phyloP scores from a whole-genome alignment of 257 asterid genomes.

The Solanum etuberosum region DNA sequence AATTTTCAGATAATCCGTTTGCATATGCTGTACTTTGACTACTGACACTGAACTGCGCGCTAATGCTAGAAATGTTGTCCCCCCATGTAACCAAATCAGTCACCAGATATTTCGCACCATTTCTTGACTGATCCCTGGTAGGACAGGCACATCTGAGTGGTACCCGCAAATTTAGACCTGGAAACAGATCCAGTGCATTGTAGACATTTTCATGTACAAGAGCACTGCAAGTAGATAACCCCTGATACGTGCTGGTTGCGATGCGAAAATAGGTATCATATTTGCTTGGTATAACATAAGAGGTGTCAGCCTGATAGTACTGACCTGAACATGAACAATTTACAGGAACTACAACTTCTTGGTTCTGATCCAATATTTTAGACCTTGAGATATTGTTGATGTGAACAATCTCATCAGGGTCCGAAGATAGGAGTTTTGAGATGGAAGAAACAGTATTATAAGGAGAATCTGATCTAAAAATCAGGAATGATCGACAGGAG shows the following conservation, averaged over 20 bases:
- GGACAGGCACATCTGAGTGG: slow-evolving; percentile 80
- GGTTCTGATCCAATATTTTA: slow-evolving; percentile 12
- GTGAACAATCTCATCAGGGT: slow-evolving; percentile 19
- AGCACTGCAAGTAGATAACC: slow-evolving; percentile 49
- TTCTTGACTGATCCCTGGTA: slow-evolving; percentile 21
- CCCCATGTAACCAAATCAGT: slow-evolving; percentile 33
- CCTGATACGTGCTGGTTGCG: slow-evolving; percentile 34
- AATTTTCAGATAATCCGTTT: slow-evolving; percentile 30
- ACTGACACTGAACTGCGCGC: slow-evolving; percentile 29
- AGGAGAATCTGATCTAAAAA: slow-evolving; percentile 27
- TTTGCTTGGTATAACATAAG: slow-evolving; percentile 12
- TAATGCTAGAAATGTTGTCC: slow-evolving; percentile 20
- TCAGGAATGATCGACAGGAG: slow-evolving; percentile 36
- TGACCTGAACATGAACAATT: slow-evolving; percentile 44
- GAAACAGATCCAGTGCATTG: not conserved
- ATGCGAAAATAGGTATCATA: slow-evolving; percentile 29
- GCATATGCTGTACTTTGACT: slow-evolving; percentile 27
- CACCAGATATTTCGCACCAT: slow-evolving; percentile 34
- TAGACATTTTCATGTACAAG: slow-evolving; percentile 30
- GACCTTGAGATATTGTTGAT: slow-evolving; percentile 37
- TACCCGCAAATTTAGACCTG: slow-evolving; percentile 24
- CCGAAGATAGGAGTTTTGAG: slow-evolving; percentile 37
- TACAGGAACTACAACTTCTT: slow-evolving; percentile 41
- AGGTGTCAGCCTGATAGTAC: slow-evolving; percentile 50
- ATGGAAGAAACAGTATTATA: slow-evolving; percentile 35